Evolutionary conservation across 1,284 basidiomycete genomes (phyloP).

Genomic region (Pseudozyma thailandica): DNA sequence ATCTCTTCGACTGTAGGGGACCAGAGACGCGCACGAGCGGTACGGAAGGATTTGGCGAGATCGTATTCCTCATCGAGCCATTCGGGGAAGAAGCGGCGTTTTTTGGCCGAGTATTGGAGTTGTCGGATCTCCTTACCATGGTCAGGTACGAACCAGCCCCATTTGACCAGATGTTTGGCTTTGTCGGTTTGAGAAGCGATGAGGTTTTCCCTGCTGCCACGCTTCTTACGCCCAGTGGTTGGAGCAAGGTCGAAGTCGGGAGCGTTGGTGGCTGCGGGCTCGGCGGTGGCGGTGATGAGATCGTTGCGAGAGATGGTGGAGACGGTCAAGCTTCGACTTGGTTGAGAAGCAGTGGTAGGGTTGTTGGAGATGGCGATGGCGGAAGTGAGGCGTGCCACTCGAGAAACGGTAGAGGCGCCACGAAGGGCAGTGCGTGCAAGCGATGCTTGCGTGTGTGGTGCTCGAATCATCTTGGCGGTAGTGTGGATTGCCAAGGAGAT

Average conservation of each 20-base stretch:
- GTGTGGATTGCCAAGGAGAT: background rate
- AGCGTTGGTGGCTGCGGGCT: background rate
- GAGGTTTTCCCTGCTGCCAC: slow-evolving; percentile 7
- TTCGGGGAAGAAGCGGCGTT: slow-evolving; percentile 9
- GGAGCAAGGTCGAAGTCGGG: background rate
- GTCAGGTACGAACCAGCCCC: slow-evolving; percentile 32
- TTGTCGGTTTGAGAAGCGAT: slow-evolving; percentile 28
- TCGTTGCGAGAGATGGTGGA: slow-evolving; percentile 14
- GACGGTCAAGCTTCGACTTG: slow-evolving; percentile 14
- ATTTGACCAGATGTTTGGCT: slow-evolving; percentile 33
- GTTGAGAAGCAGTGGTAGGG: slow-evolving; percentile 1
- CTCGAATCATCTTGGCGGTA: slow-evolving; percentile 22
- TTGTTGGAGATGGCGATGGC: slow-evolving; percentile 7
- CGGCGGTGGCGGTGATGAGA: background rate
- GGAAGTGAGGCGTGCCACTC: slow-evolving; percentile 9
- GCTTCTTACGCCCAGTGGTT: slow-evolving; percentile 20
- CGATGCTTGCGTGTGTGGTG: slow-evolving; percentile 21
- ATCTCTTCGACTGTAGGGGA: slow-evolving; percentile 19
- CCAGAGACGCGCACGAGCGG: slow-evolving; percentile 52
- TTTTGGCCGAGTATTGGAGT: background rate
- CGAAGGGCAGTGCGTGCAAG: slow-evolving; percentile 30
- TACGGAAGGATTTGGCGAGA: slow-evolving; percentile 36
- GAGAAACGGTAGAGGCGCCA: slow-evolving; percentile 3
- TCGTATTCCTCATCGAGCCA: slow-evolving; percentile 29
- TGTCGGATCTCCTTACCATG: background rate